Conservation (phyloP, 129 eudicot genomes). For the Deinandra increscens region DNA sequence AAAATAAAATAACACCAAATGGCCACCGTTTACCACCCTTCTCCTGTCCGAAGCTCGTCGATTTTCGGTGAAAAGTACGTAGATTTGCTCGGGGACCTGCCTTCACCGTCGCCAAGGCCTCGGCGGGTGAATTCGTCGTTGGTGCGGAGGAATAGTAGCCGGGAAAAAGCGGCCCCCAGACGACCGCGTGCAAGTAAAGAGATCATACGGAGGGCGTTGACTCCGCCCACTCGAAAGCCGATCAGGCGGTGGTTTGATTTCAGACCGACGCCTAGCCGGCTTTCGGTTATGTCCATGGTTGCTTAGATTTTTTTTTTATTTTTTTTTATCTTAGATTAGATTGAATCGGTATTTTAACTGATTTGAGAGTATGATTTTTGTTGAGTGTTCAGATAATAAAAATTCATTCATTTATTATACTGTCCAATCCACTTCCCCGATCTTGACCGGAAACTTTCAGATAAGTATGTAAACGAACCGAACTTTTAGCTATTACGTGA, state of each 20-base stretch:
- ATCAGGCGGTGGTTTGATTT: constrained; percentile 61
- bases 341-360: constrained; percentile 2
- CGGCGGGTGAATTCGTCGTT: constrained; percentile 29
- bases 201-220: constrained; percentile 58
- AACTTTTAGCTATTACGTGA: no score
- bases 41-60: constrained; percentile 17
- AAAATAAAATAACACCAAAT: not conserved
- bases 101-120: constrained; percentile 25
- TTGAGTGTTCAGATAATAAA: not conserved
- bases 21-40: constrained; percentile 27
- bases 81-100: constrained; percentile 15
- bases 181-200: constrained; percentile 55
- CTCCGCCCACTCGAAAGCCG: constrained; percentile 43
- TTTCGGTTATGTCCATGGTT: constrained; percentile 61
- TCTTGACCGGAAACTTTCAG: not conserved
- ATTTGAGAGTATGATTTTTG: constrained; percentile 2
- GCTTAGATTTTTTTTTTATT: not conserved
- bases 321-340: not conserved
- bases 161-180: constrained; percentile 25
- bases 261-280: constrained; percentile 69
- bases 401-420: constrained; percentile 13
- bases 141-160: constrained; percentile 26
- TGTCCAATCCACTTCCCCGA: not conserved
- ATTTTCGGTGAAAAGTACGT: constrained; percentile 19
- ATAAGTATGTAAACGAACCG: no score